Evolutionary conservation across 139 green algal genomes (phyloP), one percentile per base, ranked within the genome.

Genomic region (Monoraphidium neglectum): DNA sequence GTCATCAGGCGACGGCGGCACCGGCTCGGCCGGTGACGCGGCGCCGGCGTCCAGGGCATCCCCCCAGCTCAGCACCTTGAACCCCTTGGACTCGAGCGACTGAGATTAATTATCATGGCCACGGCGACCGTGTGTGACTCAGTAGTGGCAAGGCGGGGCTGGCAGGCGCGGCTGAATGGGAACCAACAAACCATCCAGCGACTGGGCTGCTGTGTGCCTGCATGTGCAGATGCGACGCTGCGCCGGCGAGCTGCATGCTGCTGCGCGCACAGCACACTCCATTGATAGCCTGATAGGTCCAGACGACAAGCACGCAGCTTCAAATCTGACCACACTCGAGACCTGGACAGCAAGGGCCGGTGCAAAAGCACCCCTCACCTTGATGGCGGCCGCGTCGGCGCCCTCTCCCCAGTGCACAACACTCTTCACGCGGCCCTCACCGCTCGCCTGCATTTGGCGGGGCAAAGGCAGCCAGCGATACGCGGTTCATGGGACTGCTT

Each of bases 1-100:
- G 85, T 97, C 93, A 33, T 93, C 79, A 1, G 89, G 65, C 71
- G 80, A 85, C n/a, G 94, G 91, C 23, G 86, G 66, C 33, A 89
- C 73, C 26, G 83, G 76, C 35, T 73, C 67, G 0, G 63, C 80
- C 0, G 89, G 87, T 47, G 79, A 85, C 26, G 63, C 66, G 12
- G 68, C 47, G 16, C 94, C 94, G 59, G 90, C 46, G 49, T 76
- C 63, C 62, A 91, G 37, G 15, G 95, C 86, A 63, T 92, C 90
- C 1, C 86, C 80, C 38, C 89, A 94, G 2, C 74, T 84, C 70
- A 86, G 81, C 23, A 95, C 83, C 2, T 64, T 79, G 24, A 74
- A 65, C 38, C 86, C 88, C 60, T 6, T 1, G 23, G 0, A 40
- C n/a, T 1, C 16, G 32, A 18, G 69, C 23, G 30, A 23, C 33